Conservation (phyloP, 805 yeast species). For the Saccharomyces jurei region DNA sequence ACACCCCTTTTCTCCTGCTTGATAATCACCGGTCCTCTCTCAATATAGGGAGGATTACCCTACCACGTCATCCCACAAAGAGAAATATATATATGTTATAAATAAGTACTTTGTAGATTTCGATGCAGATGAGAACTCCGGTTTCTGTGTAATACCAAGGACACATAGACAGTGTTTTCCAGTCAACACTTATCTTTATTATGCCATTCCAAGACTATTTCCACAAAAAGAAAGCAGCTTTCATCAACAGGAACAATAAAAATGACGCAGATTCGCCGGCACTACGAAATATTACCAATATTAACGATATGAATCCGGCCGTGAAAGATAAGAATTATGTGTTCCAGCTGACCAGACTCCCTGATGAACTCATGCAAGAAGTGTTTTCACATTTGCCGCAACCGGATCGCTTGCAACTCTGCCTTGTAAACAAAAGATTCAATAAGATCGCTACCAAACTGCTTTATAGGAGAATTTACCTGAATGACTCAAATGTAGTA, state of each 20-base stretch:
- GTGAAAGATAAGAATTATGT: background rate
- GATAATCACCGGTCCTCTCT: background rate
- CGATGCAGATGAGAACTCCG: background rate
- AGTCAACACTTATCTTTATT: background rate
- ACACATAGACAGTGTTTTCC: background rate
- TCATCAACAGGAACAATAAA: background rate
- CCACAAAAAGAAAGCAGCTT: background rate
- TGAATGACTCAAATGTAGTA: constrained; percentile 37
- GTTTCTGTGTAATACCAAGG: background rate
- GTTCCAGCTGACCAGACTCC: constrained; percentile 16
- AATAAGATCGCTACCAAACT: constrained; percentile 27
- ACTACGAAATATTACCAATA: background rate
- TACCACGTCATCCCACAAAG: background rate
- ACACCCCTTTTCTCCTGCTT: background rate
- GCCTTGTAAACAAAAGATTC: constrained; percentile 24
- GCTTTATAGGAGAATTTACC: constrained; percentile 33
- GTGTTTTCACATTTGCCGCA: constrained; percentile 32
- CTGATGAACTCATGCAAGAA: constrained; percentile 27
- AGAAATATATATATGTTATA: background rate
- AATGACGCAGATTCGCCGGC: background rate
- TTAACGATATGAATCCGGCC: background rate
- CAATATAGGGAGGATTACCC: background rate
- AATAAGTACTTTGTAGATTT: background rate
- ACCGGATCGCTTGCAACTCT: constrained; percentile 24
- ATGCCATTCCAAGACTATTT: background rate